Base-by-base conservation (phyloP, 257 asterid genomes). In the Marsdenia floribunda region DNA sequence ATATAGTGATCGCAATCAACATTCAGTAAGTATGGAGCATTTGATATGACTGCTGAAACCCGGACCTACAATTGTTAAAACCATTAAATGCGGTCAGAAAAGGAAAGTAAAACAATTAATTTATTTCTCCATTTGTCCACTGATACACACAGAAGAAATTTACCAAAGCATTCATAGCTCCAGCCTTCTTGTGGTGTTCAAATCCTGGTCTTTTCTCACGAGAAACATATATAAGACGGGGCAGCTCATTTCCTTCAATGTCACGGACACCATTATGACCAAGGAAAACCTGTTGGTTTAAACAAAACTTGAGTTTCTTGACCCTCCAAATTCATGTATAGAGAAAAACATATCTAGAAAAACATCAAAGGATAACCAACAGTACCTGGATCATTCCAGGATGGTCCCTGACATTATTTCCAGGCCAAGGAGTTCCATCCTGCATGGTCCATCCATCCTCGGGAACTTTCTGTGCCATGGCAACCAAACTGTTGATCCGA, bases 371-470 rank as follows among this genome's bases (percentile, higher is more conserved):
- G 22, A 68, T 12, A 57, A 64, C 61, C 53, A 26, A 21, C 2
- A 16, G 59, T 84, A 93, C 98, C 98, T 93, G 98, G 74, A 93
- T 93, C 98, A 93, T 93, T 89, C 98, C 98, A 73, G 98, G 98
- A 82, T 93, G 98, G 85, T 93, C 98, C 88, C 98, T 84, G 82
- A 93, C 96, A 76, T 85, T 89, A 72, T 93, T 93, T 82, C 98
- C 98, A 0, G 98, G 98, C 98, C 98, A 93, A 18, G 90, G 96
- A 75, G 98, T 93, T 38, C 98, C 97, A 52, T 93, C 98, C 86
- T 93, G 98, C 98, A 93, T 93, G 44, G 98, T 93, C 98, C 98
- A 93, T 75, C 98, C 98, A 29, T 93, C 98, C 76, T 93, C 98
- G 0, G 98, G 98, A 81, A 91, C 98, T 90, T 93, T 93, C 79